Evolutionary conservation across 1,139 yeast genomes (phyloP).

Genomic region (Neolecta irregularis): DNA sequence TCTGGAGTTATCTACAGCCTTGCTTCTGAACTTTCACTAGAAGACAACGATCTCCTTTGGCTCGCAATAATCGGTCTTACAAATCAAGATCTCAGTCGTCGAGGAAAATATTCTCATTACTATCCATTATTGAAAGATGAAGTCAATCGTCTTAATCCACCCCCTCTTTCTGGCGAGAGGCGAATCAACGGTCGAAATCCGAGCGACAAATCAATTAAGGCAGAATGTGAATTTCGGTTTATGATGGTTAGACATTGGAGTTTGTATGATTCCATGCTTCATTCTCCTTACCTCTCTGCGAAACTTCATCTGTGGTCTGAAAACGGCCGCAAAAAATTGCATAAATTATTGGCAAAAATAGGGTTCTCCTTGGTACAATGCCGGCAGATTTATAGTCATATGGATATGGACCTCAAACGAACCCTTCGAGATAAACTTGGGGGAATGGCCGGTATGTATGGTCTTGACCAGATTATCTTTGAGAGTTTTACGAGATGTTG

Average conservation of each 20-base stretch:
- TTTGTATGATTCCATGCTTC: constrained; percentile 74
- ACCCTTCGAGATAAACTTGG: constrained; percentile 54
- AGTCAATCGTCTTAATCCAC: constrained; percentile 50
- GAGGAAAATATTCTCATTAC: constrained; percentile 35
- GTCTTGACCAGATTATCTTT: constrained; percentile 65
- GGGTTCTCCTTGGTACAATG: constrained; percentile 83
- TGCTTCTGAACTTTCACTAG: constrained; percentile 65
- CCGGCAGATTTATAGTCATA: constrained; percentile 82
- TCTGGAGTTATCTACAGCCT: constrained; percentile 70
- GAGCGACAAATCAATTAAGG: constrained; percentile 46
- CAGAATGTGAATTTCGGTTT: constrained; percentile 74
- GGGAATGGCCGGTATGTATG: constrained; percentile 58
- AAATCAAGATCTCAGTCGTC: constrained; percentile 58
- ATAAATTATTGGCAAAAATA: constrained; percentile 89
- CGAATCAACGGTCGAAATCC: constrained; percentile 20
- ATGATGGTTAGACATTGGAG: constrained; percentile 89
- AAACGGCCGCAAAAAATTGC: constrained; percentile 72
- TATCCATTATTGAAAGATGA: constrained; percentile 71
- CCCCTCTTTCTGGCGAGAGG: constrained; percentile 20
- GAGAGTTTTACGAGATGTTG: constrained; percentile 76
- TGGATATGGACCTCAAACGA: constrained; percentile 66
- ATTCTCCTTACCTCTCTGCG: constrained; percentile 79
- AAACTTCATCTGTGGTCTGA: constrained; percentile 81
- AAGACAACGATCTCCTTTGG: constrained; percentile 62
- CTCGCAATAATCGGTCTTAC: constrained; percentile 77